These are phyloP conservation scores for Cercophora samala DNA, from an alignment of 495 filamentous ascomycete species.

Conservation along the genomic window DNA sequence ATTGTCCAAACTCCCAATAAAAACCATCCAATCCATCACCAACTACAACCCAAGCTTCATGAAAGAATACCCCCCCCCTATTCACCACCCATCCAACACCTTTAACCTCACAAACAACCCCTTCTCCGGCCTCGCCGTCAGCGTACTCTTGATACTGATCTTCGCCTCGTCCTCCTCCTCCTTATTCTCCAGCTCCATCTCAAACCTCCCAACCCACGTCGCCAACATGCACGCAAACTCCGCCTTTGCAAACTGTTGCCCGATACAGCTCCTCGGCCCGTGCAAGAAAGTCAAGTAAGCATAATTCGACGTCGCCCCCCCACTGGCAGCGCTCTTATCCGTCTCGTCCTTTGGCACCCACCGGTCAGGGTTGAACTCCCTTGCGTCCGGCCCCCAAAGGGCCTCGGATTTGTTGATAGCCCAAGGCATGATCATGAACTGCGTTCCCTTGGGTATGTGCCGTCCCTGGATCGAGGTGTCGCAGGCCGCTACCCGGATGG, in stretches of 20 bases:
- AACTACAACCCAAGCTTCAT: not conserved
- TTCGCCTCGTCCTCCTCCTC: constrained; percentile 52
- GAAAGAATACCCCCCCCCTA: not conserved
- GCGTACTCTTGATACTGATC: constrained; percentile 54
- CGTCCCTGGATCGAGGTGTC: constrained; percentile 63
- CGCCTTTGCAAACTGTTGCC: constrained; percentile 69
- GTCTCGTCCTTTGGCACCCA: constrained; percentile 48
- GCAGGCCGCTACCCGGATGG: constrained; percentile 57
- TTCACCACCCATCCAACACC: constrained; percentile 61
- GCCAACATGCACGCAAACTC: constrained; percentile 85
- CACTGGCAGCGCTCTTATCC: constrained; percentile 40
- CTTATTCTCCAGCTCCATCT: constrained; percentile 60
- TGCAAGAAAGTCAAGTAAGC: constrained; percentile 61
- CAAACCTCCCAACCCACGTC: constrained; percentile 66
- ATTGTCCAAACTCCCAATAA: too few species aligned
- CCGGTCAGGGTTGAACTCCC: constrained; percentile 58
- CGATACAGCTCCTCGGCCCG: constrained; percentile 61
- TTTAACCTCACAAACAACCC: constrained; percentile 62
- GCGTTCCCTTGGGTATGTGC: constrained; percentile 53
- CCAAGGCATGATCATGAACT: constrained; percentile 56
- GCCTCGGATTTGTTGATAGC: constrained; percentile 54
- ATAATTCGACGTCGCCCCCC: constrained; percentile 55
- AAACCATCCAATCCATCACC: not conserved
- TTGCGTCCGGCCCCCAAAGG: constrained; percentile 58
- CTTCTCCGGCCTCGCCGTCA: constrained; percentile 62